phyloP scores from a whole-genome alignment of 1,284 basidiomycete genomes.

The Cryptococcus depauperatus region DNA sequence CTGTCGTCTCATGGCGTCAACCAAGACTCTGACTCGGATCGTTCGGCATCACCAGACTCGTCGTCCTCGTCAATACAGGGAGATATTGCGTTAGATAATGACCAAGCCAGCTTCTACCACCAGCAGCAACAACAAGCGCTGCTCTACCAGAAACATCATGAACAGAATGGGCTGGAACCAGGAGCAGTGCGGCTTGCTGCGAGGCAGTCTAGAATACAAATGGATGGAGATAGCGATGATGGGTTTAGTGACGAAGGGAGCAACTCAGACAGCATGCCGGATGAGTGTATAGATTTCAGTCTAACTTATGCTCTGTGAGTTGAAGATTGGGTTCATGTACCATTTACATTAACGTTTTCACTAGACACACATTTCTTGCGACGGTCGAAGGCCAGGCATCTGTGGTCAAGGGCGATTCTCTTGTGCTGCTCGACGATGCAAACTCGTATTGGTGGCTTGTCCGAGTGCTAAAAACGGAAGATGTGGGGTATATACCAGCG shows the following conservation, averaged over 20 bases:
- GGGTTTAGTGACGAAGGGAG: constrained; percentile 37
- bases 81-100: constrained; percentile 33
- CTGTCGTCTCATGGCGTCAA: constrained; percentile 23
- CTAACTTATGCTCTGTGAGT: constrained; percentile 49
- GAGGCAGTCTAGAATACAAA: constrained; percentile 2
- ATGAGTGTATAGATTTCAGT: constrained; percentile 50
- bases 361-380: constrained; percentile 76
- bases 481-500: constrained; percentile 98
- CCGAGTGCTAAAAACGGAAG: constrained; percentile 90
- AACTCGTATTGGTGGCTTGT: constrained; percentile 99
- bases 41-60: not conserved
- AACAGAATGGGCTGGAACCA: constrained; percentile 12
- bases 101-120: constrained; percentile 52
- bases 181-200: constrained; percentile 1
- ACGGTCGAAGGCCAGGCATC: constrained; percentile 95
- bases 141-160: constrained; percentile 29
- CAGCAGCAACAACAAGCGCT: constrained; percentile 26
- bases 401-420: constrained; percentile 89
- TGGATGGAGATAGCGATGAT: constrained; percentile 22
- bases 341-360: not conserved
- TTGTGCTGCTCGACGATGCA: constrained; percentile 88
- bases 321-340: not conserved
- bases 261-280: constrained; percentile 46
- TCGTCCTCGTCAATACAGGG: constrained; percentile 14
- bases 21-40: constrained; percentile 24